Evolutionary conservation across 1,139 yeast genomes (phyloP).

Genomic region (Meyerozyma carpophila): DNA sequence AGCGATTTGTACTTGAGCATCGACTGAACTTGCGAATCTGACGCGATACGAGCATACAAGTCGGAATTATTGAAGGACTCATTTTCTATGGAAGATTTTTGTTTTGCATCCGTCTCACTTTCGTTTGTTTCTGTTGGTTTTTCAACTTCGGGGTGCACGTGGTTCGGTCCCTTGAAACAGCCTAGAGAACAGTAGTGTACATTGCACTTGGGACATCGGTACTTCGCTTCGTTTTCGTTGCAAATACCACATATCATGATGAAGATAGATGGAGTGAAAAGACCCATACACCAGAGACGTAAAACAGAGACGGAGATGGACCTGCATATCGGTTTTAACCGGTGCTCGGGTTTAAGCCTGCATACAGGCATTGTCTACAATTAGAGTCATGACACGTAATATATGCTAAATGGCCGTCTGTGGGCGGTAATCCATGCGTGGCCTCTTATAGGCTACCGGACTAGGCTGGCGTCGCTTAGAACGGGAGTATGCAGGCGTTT

Average conservation of each 20-base stretch:
- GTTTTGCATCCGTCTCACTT: not conserved
- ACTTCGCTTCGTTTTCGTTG: constrained; percentile 7
- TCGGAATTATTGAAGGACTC: constrained; percentile 9
- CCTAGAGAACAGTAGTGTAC: constrained; percentile 45
- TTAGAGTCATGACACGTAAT: not conserved
- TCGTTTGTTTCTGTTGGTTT: constrained; percentile 3
- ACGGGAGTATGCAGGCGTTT: not conserved
- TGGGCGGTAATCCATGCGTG: not conserved
- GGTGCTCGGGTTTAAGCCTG: not conserved
- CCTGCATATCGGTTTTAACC: no score
- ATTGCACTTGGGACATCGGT: constrained; percentile 11
- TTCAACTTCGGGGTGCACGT: constrained; percentile 20
- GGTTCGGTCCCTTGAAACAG: constrained; percentile 52
- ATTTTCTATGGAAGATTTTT: not conserved
- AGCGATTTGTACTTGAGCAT: constrained; percentile 46
- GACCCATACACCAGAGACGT: not conserved
- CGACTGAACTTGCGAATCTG: constrained; percentile 34
- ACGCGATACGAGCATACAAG: constrained; percentile 14
- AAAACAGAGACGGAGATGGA: no score
- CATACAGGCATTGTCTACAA: not conserved
- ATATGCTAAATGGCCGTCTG: constrained; percentile 1
- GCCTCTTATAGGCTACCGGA: not conserved
- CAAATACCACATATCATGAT: constrained; percentile 10
- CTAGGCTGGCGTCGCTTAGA: not conserved
- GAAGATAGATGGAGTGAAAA: constrained; percentile 3